Base-by-base conservation (phyloP, 2,329 filamentous ascomycete species). In the Monosporascus cannonballus region DNA sequence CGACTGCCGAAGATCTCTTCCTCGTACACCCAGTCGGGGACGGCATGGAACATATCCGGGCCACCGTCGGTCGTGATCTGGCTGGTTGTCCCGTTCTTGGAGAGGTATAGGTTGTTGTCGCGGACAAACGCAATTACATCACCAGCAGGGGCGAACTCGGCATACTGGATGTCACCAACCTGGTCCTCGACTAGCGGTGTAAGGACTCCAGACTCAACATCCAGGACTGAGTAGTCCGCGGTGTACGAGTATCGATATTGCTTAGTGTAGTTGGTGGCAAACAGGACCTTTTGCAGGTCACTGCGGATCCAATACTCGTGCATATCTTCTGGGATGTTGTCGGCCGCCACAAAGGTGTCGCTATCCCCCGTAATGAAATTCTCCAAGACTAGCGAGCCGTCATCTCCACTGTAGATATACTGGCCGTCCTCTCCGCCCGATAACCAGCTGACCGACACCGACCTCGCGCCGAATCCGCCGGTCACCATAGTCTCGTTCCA, bases 201-300 rank as follows among this genome's bases (percentile, higher is more conserved):
- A 1, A 77, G 71, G 51, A 77, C 66, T 24, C 81, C 81, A 0
- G 76, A 79, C n/a, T 72, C 73, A 11, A 86, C 76, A 56, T 87
- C 79, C 47, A 85, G 76, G 20, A 89, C 70, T 45, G 81, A 76
- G 66, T 88, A 89, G 64, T 87, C 77, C 36, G 85, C 79, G 63
- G 83, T 84, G 67, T 84, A 87, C 6, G 84, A 85, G 68, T 87
- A 72, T 1, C 85, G 80, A 61, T 88, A 87, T 64, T 85, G 79
- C 67, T 86, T 85, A 15, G 81, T 87, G 64, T 81, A 77, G 61
- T 88, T 87, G 51, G 81, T 76, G 1, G 84, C 75, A 69, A 84
- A 82, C 18, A 88, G 69, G 0, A 88, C 76, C 50, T 77, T 76
- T 22, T 75, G 76, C 6, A 79, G 73, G 61, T 86, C 82, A 2